A percentile compares a stretch with the other conserved stretches of the same genome.
Conservation (phyloP, 2,329 filamentous ascomycete species). For the Aspergillus texensis region DNA sequence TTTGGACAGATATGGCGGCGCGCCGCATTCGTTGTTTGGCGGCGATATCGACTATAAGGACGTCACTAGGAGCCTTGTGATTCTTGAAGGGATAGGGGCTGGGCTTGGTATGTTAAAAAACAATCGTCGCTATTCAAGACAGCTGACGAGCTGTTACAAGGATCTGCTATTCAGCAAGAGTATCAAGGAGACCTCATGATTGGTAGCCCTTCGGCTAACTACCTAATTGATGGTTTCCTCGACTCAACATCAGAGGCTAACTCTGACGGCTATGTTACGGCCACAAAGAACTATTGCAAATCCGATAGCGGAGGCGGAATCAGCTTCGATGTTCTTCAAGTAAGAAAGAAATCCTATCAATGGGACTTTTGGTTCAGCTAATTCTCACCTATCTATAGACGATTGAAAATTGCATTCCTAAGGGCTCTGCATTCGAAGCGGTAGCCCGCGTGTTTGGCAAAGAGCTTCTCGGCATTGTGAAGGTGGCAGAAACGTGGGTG, state of each 20-base stretch:
- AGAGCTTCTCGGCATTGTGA: conserved; percentile 41
- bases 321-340: conserved; percentile 4
- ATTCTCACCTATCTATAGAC: conserved; percentile 14
- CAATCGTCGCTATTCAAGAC: conserved; percentile 27
- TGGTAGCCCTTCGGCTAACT: background rate
- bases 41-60: conserved; percentile 23
- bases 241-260: conserved; percentile 3
- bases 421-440: conserved; percentile 22
- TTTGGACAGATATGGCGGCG: conserved; percentile 64
- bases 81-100: conserved; percentile 61
- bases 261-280: background rate
- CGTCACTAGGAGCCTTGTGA: conserved; percentile 35
- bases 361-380: background rate
- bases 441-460: conserved; percentile 10
- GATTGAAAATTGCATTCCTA: conserved; percentile 25
- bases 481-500: conserved; percentile 32
- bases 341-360: conserved; percentile 1
- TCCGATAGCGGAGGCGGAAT: background rate
- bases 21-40: conserved; percentile 55
- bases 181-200: conserved; percentile 11
- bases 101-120: conserved; percentile 60
- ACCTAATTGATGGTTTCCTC: conserved; percentile 11
- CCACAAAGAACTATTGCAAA: conserved; percentile 14
- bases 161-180: conserved; percentile 13
- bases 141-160: conserved; percentile 5